A percentile compares a stretch with the other conserved stretches of the same genome.
These are phyloP conservation scores for Moniliella sp. DNA, from an alignment of 1,284 basidiomycete species.

Conservation along the genomic window DNA sequence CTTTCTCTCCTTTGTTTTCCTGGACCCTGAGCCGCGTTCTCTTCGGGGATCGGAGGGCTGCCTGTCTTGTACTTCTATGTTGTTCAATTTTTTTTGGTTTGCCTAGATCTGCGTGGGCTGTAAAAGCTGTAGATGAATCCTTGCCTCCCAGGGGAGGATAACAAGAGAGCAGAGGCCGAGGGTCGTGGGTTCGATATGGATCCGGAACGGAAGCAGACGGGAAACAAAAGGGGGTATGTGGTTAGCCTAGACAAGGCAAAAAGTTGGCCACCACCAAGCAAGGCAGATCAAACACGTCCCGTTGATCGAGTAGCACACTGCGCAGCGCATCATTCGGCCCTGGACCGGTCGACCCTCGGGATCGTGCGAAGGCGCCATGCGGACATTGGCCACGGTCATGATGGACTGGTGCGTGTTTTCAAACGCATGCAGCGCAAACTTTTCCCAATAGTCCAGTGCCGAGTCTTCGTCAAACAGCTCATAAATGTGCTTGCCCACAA, in stretches of 20 bases:
- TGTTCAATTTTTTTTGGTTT: no score
- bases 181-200: no score
- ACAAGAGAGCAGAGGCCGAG: no score
- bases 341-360: slow-evolving; percentile 20
- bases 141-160: no score
- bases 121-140: no score
- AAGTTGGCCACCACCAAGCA: slow-evolving; percentile 6
- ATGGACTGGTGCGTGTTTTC: slow-evolving; percentile 29
- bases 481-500: slow-evolving; percentile 28
- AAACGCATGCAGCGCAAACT: slow-evolving; percentile 30
- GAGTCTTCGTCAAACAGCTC: slow-evolving; percentile 30
- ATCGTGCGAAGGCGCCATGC: no score
- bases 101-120: no score
- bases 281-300: slow-evolving; percentile 30
- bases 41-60: no score
- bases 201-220: no score
- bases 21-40: no score
- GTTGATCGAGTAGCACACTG: slow-evolving; percentile 32
- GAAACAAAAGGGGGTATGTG: neutral
- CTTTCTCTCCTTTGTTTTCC: no score
- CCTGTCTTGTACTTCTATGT: no score
- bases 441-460: slow-evolving; percentile 30
- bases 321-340: slow-evolving; percentile 22
- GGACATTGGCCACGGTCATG: slow-evolving; percentile 19
- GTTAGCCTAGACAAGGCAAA: slow-evolving; percentile 2